Base-by-base conservation (phyloP, 805 yeast species). In the Zygoascus bituminiphila region DNA sequence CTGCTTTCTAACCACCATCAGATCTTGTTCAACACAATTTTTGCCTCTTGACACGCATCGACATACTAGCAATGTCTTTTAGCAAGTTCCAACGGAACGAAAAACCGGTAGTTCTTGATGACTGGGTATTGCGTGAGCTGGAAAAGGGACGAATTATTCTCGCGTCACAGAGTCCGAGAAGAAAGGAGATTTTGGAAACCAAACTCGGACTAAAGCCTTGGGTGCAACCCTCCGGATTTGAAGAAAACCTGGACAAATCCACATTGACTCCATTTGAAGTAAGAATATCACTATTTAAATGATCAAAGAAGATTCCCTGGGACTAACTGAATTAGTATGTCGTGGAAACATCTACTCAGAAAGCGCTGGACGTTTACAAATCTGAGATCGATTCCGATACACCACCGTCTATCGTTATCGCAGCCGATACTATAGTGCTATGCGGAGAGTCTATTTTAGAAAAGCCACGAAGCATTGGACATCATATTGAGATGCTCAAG, bases 91-190 rank as follows among this genome's bases (percentile, higher is more conserved):
- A 29, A 15, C 33, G 33, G n/a, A 36, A 36, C 22, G 22, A 36
- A 36, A 5, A 36, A 8, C 20, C 39, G 39, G 5, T 17, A 17
- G 10, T 17, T 17, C 9, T 36, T 17, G 22, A 36, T 5, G 39
- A 36, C 39, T 39, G 42, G 42, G 15, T 23, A 9, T 4, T 39
- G 26, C 21, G 9, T 39, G 46, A 45, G n/a, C 45, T 52, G 20
- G 38, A 36, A 19, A 53, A 48, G 21, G 60, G 57, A 23, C 58
- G 58, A 21, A 59, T 89, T 22, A 68, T 87, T 4, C 71, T 91
- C 5, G 96, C 95, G 0, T 87, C 96, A 2, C 75, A 84, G 0
- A 89, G 97, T 0, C 91, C 94, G 2, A 72, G 96, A 51, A 69
- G 98, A 49, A 65, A 69, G 47, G 86, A 85, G 48, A 82, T 93